Conservation (phyloP, 495 filamentous ascomycete species). For the Penicilliopsis zonata region DNA sequence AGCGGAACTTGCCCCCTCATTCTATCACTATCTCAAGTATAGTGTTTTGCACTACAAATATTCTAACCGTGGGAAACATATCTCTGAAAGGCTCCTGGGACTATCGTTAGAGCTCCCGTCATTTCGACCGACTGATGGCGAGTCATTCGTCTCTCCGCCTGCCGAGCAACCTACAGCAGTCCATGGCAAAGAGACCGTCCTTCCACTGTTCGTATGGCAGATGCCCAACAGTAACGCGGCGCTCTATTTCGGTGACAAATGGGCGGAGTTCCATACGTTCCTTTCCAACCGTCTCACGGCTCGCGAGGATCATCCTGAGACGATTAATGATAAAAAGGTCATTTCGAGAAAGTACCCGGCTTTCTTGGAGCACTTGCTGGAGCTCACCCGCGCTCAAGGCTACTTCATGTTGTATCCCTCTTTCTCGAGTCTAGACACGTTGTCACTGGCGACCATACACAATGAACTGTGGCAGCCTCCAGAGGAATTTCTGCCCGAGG, state of each 20-base stretch:
- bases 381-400: conserved; percentile 56
- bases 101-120: conserved; percentile 65
- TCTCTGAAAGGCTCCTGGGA: conserved; percentile 47
- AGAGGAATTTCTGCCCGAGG: conserved; percentile 40
- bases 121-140: conserved; percentile 41
- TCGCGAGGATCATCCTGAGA: conserved; percentile 27
- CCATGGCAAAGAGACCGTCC: conserved; percentile 8
- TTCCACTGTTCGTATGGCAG: conserved; percentile 66
- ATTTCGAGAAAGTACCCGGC: conserved; percentile 53
- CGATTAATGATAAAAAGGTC: conserved; percentile 15
- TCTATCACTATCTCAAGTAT: conserved; percentile 75
- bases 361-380: conserved; percentile 66
- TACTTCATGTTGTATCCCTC: conserved; percentile 68
- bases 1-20: conserved; percentile 59
- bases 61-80: conserved; percentile 34
- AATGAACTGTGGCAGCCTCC: conserved; percentile 57
- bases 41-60: conserved; percentile 60
- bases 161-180: conserved; percentile 7
- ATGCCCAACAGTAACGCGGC: conserved; percentile 68
- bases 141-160: conserved; percentile 38
- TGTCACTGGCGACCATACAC: conserved; percentile 54
- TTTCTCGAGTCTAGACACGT: conserved; percentile 24
- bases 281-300: conserved; percentile 43
- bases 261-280: conserved; percentile 69
- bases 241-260: conserved; percentile 72